phyloP scores from a whole-genome alignment of 1,284 basidiomycete species.

The Puccinia sorghi region DNA sequence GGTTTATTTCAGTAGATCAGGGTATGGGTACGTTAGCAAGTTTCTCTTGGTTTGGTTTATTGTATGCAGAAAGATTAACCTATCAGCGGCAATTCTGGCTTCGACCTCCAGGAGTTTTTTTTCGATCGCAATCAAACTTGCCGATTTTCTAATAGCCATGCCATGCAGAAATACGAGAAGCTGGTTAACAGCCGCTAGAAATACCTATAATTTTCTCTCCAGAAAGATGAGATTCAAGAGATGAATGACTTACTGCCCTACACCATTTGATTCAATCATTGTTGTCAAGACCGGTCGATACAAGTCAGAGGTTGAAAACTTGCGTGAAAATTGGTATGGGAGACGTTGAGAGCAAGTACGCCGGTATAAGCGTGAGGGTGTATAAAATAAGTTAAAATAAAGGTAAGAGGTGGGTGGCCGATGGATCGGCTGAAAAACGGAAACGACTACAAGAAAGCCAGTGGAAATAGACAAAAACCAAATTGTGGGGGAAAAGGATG shows the following conservation, averaged over 20 bases:
- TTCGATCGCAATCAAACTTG: conserved; percentile 35
- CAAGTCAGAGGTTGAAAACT: neutral
- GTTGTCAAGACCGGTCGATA: neutral
- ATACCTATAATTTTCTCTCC: neutral
- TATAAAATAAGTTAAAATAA: neutral
- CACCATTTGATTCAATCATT: conserved; percentile 1
- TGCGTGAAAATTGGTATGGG: neutral
- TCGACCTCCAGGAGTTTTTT: conserved; percentile 37
- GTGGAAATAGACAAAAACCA: conserved; percentile 8
- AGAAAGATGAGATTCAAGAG: neutral
- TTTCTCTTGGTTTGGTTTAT: neutral
- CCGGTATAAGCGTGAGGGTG: neutral
- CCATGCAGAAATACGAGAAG: neutral
- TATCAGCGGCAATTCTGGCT: conserved; percentile 36
- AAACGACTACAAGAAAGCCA: neutral
- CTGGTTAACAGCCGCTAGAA: neutral
- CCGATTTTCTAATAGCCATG: conserved; percentile 34
- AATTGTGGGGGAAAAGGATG: neutral
- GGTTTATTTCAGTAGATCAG: neutral
- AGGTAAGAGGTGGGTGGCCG: neutral
- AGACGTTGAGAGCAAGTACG: neutral
- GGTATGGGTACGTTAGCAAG: neutral
- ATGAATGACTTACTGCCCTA: neutral
- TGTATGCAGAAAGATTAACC: neutral
- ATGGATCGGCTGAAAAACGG: neutral